These are phyloP conservation scores for Diaporthe ilicicola DNA, from an alignment of 2,329 filamentous ascomycete genomes.

Conservation along the genomic window DNA sequence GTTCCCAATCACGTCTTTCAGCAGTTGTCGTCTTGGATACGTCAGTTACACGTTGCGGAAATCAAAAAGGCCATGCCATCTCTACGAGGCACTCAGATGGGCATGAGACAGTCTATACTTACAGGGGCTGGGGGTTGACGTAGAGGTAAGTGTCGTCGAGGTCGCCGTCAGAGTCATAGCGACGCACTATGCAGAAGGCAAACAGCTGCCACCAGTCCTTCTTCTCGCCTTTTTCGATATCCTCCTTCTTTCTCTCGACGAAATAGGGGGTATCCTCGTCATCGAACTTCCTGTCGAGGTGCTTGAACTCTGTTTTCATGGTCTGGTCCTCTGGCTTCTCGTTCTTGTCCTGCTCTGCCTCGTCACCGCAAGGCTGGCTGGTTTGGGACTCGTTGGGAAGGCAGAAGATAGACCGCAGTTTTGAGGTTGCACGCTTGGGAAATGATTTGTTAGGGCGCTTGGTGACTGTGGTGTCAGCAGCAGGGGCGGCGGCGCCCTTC, in stretches of 20 bases:
- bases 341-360: slow-evolving; percentile 28
- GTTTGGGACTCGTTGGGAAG: neutral
- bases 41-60: slow-evolving; percentile 30
- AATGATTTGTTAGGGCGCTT: slow-evolving; percentile 4
- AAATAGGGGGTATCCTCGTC: slow-evolving; percentile 40
- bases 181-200: slow-evolving; percentile 38
- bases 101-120: neutral
- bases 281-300: slow-evolving; percentile 44
- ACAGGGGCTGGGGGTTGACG: slow-evolving; percentile 29
- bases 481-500: neutral
- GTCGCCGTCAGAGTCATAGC: slow-evolving; percentile 32
- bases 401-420: slow-evolving; percentile 16
- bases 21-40: slow-evolving; percentile 32
- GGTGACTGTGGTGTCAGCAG: neutral
- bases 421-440: slow-evolving; percentile 25
- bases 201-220: slow-evolving; percentile 43
- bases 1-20: slow-evolving; percentile 39
- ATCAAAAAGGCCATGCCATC: slow-evolving; percentile 32
- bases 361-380: slow-evolving; percentile 1
- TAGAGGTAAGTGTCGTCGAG: slow-evolving; percentile 29
- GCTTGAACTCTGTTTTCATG: slow-evolving; percentile 43
- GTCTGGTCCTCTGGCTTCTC: slow-evolving; percentile 40
- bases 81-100: too few relatives aligned
- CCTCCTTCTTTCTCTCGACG: slow-evolving; percentile 42
- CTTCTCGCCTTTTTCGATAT: slow-evolving; percentile 39